Evolutionary conservation across 805 yeast genomes (phyloP).

Genomic region (Hanseniaspora pseudoguilliermondii): DNA sequence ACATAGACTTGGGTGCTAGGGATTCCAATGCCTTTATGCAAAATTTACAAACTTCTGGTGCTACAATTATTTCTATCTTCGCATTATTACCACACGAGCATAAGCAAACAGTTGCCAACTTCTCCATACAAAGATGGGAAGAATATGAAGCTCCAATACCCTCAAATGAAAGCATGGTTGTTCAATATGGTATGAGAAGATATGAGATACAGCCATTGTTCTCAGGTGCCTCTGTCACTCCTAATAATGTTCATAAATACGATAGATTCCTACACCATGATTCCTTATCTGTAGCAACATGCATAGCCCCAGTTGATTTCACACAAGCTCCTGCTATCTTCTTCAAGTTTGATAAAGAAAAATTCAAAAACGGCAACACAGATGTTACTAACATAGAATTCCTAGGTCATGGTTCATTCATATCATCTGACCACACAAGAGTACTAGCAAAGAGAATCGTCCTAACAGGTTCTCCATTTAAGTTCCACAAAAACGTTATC

Average conservation of each 20-base stretch:
- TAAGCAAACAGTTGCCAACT: constrained; percentile 68
- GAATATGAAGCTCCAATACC: constrained; percentile 76
- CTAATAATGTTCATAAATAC: constrained; percentile 77
- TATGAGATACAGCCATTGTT: constrained; percentile 69
- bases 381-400: constrained; percentile 44
- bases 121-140: constrained; percentile 78
- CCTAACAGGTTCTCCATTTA: constrained; percentile 87
- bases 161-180: constrained; percentile 65
- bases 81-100: constrained; percentile 78
- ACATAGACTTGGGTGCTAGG: constrained; percentile 42
- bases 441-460: constrained; percentile 78
- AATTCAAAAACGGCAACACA: constrained; percentile 28
- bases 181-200: constrained; percentile 90
- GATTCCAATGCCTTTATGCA: constrained; percentile 25
- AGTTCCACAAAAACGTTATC: constrained; percentile 82
- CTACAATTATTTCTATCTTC: constrained; percentile 49
- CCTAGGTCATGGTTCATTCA: constrained; percentile 81
- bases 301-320: constrained; percentile 76
- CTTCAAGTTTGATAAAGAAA: constrained; percentile 35
- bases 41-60: constrained; percentile 33
- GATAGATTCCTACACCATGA: constrained; percentile 78
- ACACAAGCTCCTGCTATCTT: constrained; percentile 75
- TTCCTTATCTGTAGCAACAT: constrained; percentile 61
- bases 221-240: constrained; percentile 61
- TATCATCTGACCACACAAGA: constrained; percentile 74